Conservation (phyloP, 2,329 filamentous ascomycete genomes). For the Epicoccum sorghinum region DNA sequence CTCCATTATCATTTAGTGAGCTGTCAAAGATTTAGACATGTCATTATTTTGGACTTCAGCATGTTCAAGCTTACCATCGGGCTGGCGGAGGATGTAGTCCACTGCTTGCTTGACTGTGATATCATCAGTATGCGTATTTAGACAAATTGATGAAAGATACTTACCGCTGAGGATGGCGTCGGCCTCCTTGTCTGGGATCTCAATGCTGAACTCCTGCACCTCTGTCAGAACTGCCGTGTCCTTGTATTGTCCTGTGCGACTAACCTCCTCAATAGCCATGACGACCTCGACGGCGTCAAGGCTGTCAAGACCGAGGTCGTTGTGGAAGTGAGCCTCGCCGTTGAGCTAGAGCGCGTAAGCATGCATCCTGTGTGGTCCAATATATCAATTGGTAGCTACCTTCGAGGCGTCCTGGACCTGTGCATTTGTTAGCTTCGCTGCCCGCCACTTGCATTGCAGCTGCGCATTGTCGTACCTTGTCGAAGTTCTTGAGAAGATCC, state of each 20-base stretch:
- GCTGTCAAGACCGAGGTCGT: slow-evolving; percentile 95
- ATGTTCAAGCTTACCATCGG: slow-evolving; percentile 73
- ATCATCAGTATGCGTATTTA: slow-evolving; percentile 41
- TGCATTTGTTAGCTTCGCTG: slow-evolving; percentile 34
- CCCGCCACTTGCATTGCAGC: slow-evolving; percentile 15
- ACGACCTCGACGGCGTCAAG: slow-evolving; percentile 99
- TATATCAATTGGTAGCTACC: slow-evolving; percentile 48
- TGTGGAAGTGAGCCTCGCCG: slow-evolving; percentile 85
- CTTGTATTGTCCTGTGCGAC: slow-evolving; percentile 25
- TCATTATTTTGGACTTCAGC: not conserved
- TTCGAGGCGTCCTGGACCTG: slow-evolving; percentile 68
- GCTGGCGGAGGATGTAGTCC: slow-evolving; percentile 90
- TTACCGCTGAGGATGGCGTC: slow-evolving; percentile 92
- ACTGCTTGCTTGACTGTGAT: slow-evolving; percentile 86
- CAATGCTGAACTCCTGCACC: slow-evolving; percentile 79
- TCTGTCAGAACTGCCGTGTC: slow-evolving; percentile 19
- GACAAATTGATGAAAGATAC: slow-evolving; percentile 42
- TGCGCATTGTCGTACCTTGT: slow-evolving; percentile 72
- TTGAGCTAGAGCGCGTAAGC: slow-evolving; percentile 69
- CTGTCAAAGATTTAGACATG: slow-evolving; percentile 33
- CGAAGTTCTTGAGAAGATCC: slow-evolving; percentile 91
- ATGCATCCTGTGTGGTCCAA: not conserved
- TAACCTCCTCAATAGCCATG: slow-evolving; percentile 98
- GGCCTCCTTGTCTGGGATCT: slow-evolving; percentile 97
- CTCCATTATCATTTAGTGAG: slow-evolving; percentile 39